Percentiles rank a stretch among this genome's conserved stretches.
Conservation (phyloP, 345 rosid genomes). For the Linum tenue region DNA sequence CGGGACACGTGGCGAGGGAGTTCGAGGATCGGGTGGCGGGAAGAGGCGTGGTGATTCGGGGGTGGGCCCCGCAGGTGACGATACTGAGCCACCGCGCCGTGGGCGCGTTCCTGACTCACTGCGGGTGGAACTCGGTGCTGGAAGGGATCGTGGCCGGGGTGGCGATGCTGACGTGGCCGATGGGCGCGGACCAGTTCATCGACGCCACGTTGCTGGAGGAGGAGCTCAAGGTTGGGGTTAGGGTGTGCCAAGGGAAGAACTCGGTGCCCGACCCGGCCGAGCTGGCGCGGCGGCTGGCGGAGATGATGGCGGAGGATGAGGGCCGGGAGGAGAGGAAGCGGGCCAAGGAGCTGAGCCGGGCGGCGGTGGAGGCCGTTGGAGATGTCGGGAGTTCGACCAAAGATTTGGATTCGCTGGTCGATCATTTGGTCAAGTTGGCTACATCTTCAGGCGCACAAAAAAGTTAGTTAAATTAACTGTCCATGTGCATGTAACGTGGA, state of each 20-base stretch:
- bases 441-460: background rate
- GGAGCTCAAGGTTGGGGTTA: background rate
- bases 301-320: background rate
- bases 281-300: background rate
- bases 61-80: slow-evolving; percentile 17
- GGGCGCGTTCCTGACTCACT: slow-evolving; percentile 12
- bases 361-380: slow-evolving; percentile 6
- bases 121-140: slow-evolving; percentile 15
- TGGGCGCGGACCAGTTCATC: slow-evolving; percentile 9
- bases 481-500: no score
- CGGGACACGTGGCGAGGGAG: background rate
- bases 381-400: slow-evolving; percentile 10
- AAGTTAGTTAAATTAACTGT: no score
- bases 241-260: slow-evolving; percentile 6
- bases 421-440: background rate
- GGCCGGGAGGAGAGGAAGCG: background rate
- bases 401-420: slow-evolving; percentile 9
- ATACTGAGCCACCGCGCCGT: slow-evolving; percentile 13
- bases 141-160: slow-evolving; percentile 11
- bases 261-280: background rate
- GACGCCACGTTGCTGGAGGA: slow-evolving; percentile 9
- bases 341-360: background rate
- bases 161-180: slow-evolving; percentile 14
- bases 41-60: slow-evolving; percentile 14
- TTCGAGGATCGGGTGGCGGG: slow-evolving; percentile 13